Evolutionary conservation across 2,329 filamentous ascomycete species (phyloP).

Genomic region (Fusarium anguioides): DNA sequence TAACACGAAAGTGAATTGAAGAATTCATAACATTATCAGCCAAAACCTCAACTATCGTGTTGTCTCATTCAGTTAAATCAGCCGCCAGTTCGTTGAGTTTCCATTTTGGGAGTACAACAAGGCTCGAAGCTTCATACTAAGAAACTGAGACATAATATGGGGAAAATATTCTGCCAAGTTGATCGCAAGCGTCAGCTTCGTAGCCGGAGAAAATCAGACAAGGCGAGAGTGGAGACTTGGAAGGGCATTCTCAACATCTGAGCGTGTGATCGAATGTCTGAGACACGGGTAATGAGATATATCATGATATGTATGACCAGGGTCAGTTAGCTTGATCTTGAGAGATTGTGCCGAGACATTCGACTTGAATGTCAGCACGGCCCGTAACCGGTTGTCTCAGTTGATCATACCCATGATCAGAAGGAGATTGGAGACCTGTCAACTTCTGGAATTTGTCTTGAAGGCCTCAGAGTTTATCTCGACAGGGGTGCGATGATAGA

Average conservation of each 20-base stretch:
- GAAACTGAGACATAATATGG: not conserved
- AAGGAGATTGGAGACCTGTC: not conserved
- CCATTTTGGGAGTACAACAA: conserved; percentile 3
- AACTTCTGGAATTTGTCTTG: not conserved
- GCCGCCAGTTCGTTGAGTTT: not conserved
- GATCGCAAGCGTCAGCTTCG: not conserved
- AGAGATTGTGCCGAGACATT: not conserved
- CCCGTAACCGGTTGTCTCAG: not conserved
- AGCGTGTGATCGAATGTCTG: not conserved
- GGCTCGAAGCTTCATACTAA: not conserved
- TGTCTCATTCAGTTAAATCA: not conserved
- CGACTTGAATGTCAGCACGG: not conserved
- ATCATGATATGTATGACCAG: not conserved
- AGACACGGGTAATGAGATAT: not conserved
- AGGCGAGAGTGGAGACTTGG: not conserved
- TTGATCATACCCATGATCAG: not conserved
- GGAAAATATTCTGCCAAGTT: not conserved
- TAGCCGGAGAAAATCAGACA: conserved; percentile 3
- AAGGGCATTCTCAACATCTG: not conserved
- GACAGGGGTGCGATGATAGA: not conserved
- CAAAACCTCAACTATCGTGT: not conserved
- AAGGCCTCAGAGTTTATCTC: not conserved
- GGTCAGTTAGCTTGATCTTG: not conserved
- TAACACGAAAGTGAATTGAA: not conserved
- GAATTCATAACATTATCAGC: not conserved